Evolutionary conservation across 2,329 filamentous ascomycete species (phyloP).

Genomic region (Capronia coronata): DNA sequence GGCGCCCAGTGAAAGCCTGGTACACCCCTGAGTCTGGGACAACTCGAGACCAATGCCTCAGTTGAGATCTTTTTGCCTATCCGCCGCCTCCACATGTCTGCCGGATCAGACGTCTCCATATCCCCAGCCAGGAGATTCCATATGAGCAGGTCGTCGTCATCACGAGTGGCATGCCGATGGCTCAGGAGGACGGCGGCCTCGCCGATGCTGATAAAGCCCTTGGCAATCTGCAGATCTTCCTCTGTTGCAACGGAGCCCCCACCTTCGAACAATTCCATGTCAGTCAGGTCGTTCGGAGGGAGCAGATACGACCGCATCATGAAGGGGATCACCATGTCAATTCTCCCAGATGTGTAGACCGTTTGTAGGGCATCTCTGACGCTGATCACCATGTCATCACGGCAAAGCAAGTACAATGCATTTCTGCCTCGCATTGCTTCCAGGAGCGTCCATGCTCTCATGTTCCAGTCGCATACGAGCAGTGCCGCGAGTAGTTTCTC

Average conservation of each 20-base stretch:
- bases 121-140: conserved; percentile 25
- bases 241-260: conserved; percentile 5
- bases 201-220: conserved; percentile 18
- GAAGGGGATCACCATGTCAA: conserved; percentile 8
- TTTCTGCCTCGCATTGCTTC: conserved; percentile 19
- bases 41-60: conserved; percentile 11
- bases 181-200: conserved; percentile 26
- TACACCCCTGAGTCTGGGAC: background rate
- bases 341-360: conserved; percentile 3
- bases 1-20: conserved; percentile 6
- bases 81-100: conserved; percentile 15
- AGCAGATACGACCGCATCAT: conserved; percentile 7
- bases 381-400: conserved; percentile 7
- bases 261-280: conserved; percentile 10
- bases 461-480: conserved; percentile 29
- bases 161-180: conserved; percentile 26
- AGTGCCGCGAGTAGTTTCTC: conserved; percentile 25
- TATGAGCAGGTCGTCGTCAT: conserved; percentile 25
- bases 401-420: conserved; percentile 8
- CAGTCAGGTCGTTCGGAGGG: conserved; percentile 7
- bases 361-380: conserved; percentile 5
- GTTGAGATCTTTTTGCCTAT: conserved; percentile 10
- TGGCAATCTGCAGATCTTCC: conserved; percentile 3
- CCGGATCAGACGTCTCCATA: background rate
- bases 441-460: conserved; percentile 30